A percentile compares a stretch with the other conserved stretches of the same genome.
Conservation (phyloP, 495 filamentous ascomycete species). For the Haplographium delicatum region DNA sequence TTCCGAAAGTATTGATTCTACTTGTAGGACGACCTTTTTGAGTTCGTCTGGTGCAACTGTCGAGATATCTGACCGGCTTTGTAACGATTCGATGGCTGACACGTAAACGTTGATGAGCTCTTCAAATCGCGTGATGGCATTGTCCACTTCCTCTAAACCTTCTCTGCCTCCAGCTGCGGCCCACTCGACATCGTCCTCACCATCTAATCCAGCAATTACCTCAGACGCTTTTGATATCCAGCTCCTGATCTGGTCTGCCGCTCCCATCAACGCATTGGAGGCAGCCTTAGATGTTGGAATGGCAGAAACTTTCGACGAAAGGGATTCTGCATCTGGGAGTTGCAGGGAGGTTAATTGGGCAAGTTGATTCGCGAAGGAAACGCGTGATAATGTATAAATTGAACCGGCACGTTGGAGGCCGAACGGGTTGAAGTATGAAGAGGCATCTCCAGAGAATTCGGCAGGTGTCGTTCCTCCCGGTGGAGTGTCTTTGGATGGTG, state of each 20-base stretch:
- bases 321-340: constrained; percentile 72
- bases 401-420: constrained; percentile 63
- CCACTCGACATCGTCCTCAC: constrained; percentile 97
- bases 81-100: constrained; percentile 80
- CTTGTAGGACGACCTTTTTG: constrained; percentile 68
- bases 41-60: constrained; percentile 63
- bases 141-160: constrained; percentile 83
- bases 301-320: constrained; percentile 74
- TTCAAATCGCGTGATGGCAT: constrained; percentile 79
- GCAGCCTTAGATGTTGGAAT: constrained; percentile 78
- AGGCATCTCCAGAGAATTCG: constrained; percentile 36
- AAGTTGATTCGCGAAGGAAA: constrained; percentile 86
- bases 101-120: constrained; percentile 85
- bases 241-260: constrained; percentile 82
- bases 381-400: constrained; percentile 82
- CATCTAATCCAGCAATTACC: constrained; percentile 77
- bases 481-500: constrained; percentile 45
- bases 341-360: constrained; percentile 79
- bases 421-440: constrained; percentile 45
- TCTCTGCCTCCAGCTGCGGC: constrained; percentile 88
- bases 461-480: constrained; percentile 25
- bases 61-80: constrained; percentile 70
- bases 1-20: constrained; percentile 77
- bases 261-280: constrained; percentile 66
- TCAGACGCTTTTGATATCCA: constrained; percentile 91